Evolutionary conservation across 352 stramenopile genomes (phyloP).

Genomic region (Paralagenidium karlingii): DNA sequence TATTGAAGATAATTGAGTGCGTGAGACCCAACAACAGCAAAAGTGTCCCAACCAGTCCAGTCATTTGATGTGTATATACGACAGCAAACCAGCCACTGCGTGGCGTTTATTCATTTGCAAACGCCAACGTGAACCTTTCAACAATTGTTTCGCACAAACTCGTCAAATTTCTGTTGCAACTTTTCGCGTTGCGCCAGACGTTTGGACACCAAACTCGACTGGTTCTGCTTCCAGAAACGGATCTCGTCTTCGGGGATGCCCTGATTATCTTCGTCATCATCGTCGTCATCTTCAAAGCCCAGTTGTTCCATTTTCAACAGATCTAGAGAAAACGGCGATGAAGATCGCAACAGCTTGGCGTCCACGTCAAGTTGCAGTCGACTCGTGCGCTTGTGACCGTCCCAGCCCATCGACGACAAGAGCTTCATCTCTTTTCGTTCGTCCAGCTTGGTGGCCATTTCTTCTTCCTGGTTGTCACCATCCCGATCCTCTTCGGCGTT

Average conservation of each 20-base stretch:
- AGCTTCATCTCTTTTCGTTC: conserved; percentile 63
- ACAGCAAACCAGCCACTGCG: no score
- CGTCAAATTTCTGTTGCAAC: conserved; percentile 76
- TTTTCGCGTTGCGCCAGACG: conserved; percentile 70
- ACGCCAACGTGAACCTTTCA: no score
- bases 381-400: no score
- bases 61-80: no score
- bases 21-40: no score
- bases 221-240: conserved; percentile 78
- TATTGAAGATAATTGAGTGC: no score
- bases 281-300: conserved; percentile 16
- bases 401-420: conserved; percentile 79
- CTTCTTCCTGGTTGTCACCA: neutral
- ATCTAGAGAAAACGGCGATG: conserved; percentile 49
- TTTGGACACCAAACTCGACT: conserved; percentile 52
- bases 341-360: conserved; percentile 40
- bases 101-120: no score
- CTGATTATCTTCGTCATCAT: conserved; percentile 66
- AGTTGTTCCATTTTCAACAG: conserved; percentile 5
- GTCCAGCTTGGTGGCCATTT: no score
- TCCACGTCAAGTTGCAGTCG: no score
- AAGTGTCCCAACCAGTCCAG: no score
- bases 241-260: conserved; percentile 79
- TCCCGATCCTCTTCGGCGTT: neutral
- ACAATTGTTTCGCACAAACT: conserved; percentile 33